Evolutionary conservation across 2,329 filamentous ascomycete species (phyloP), one percentile per base, ranked within the genome.

Genomic region (Pseudogymnoascus sp.): DNA sequence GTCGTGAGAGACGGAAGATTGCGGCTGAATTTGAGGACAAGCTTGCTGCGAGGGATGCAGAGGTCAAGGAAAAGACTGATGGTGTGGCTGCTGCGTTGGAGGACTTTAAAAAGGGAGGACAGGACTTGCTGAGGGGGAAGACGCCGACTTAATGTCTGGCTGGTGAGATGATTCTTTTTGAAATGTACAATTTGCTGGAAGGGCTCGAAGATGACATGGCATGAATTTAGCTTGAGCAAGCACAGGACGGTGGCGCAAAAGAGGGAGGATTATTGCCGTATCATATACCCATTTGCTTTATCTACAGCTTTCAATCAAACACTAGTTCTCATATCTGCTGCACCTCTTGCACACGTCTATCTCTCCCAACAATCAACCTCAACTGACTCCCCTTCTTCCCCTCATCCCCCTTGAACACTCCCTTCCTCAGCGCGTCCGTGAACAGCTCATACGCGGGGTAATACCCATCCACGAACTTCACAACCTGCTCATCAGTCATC

Each of bases 401-500:
- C 60, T 66, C 56, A 1, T 64, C 65, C 3, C 68, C 69, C 5
- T 66, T 66, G 62, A 82, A 81, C 1, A 82, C 74, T 0, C 82
- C 81, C n/a, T 74, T 65, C 61, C 81, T 75, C 53, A 84, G 70
- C 2, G 70, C 70, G 37, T 80, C 77, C 3, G 80, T 75, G 69
- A 80, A 85, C 3, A 84, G 72, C 70, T 85, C 82, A 69, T 84
- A 84, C 21, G 79, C 81, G 11, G 82, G 82, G 69, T 72, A 76
- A 71, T 76, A 75, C 66, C 85, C 84, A 71, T 88, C 82, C 14
- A 90, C 84, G 73, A 90, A 90, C 25, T 79, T 75, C 38, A 79
- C 77, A 12, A 90, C 85, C 68, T 87, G 79, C 63, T 86, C 82
- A 69, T 85, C 81, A 1, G 79, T 84, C 87, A 90, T 90, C 0